Evolutionary conservation across 257 asterid genomes (phyloP).

Genomic region (Phtheirospermum japonicum): DNA sequence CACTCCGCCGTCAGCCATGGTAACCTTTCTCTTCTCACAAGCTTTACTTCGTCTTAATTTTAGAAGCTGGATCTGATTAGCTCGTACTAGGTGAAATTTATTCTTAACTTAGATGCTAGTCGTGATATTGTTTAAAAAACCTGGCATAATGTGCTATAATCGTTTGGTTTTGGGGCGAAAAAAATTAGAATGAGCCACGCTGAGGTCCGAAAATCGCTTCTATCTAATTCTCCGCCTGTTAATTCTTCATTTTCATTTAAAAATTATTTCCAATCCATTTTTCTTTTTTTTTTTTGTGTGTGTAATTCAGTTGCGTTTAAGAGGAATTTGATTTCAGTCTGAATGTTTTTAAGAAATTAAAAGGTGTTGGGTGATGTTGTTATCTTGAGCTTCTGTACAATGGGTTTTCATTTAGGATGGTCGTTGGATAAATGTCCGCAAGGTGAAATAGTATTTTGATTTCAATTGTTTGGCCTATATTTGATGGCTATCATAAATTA

Average conservation of each 20-base stretch:
- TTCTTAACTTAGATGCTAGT: not conserved
- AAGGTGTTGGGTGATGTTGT: too few species aligned
- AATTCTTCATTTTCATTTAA: too few species aligned
- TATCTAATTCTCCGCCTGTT: too few species aligned
- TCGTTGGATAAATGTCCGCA: too few species aligned
- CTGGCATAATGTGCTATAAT: not conserved
- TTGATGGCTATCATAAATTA: too few species aligned
- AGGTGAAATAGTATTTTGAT: too few species aligned
- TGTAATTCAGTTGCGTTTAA: not conserved
- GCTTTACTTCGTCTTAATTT: not conserved
- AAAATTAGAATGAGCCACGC: too few species aligned
- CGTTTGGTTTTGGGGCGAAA: not conserved
- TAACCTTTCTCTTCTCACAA: not conserved
- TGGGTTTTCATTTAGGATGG: not conserved
- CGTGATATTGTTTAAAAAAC: not conserved
- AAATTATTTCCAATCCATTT: not conserved
- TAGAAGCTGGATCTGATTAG: not conserved
- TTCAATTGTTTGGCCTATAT: too few species aligned
- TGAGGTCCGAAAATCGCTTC: too few species aligned
- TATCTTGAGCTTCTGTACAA: not conserved
- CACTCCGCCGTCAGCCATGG: constrained; percentile 31
- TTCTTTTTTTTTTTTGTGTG: not conserved
- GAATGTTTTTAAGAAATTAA: not conserved
- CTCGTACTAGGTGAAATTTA: constrained; percentile 3
- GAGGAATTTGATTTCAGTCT: not conserved